These are phyloP conservation scores for Leptodontidium sp. DNA, from an alignment of 2,329 filamentous ascomycete species.

Conservation along the genomic window DNA sequence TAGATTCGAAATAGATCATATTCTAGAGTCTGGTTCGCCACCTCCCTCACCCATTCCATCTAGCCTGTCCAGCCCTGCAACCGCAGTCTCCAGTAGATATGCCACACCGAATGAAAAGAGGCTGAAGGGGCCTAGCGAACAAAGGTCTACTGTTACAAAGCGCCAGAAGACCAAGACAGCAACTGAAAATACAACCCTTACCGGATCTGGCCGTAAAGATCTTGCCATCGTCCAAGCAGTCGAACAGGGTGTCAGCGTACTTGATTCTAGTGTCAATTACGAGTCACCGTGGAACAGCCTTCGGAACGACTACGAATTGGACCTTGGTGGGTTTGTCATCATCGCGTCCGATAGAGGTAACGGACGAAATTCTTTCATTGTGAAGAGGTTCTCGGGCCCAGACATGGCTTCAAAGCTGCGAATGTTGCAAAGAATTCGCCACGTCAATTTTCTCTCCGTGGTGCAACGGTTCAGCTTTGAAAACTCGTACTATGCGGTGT, in stretches of 20 bases:
- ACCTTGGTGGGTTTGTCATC: constrained; percentile 24
- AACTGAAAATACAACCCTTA: background rate
- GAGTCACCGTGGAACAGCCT: constrained; percentile 24
- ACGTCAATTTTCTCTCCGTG: constrained; percentile 5
- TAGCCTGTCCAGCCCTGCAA: background rate
- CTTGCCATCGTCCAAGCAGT: background rate
- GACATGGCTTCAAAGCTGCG: constrained; percentile 25
- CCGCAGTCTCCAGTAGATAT: background rate
- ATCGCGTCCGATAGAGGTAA: constrained; percentile 23
- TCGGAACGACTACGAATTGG: constrained; percentile 21
- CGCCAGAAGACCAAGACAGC: background rate
- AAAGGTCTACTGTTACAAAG: background rate
- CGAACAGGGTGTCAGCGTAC: background rate
- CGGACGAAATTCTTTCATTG: constrained; percentile 9
- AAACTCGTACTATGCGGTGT: constrained; percentile 28
- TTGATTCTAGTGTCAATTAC: constrained; percentile 13
- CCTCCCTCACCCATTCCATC: background rate
- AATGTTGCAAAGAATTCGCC: constrained; percentile 29
- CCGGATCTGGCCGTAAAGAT: background rate
- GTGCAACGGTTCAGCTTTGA: background rate
- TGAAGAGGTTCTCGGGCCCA: constrained; percentile 25
- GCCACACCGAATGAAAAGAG: background rate
- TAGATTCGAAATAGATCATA: background rate
- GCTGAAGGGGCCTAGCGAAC: background rate
- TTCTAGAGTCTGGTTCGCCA: background rate